Evolutionary conservation across 768 basidiomycete genomes (phyloP), one percentile per base, ranked within the genome.

Genomic region (Clavulina sp.): DNA sequence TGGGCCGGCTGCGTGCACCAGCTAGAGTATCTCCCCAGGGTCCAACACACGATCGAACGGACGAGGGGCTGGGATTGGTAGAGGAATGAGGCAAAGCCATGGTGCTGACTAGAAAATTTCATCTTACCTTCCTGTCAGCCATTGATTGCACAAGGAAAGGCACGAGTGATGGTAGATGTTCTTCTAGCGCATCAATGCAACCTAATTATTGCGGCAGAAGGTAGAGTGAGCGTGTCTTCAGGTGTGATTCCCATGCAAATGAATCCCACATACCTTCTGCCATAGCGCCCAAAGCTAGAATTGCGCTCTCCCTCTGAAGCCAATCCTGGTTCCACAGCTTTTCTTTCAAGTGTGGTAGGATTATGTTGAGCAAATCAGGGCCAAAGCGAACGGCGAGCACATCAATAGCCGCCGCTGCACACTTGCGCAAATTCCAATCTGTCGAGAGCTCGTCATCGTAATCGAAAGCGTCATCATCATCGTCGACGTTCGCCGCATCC

Each of bases 11-110:
- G 80, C n/a, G 85, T 87, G 59, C 84, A 88, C 95, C 95, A 99
- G 61, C 84, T 88, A 30, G 93, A 88, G 66, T 99, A 99, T 48
- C 95, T 81, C 16, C 95, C 93, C n/a, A 99, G 73, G 0, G 93
- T 96, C 95, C 95, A 99, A 64, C 95, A 99, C 16, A 92, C 89
- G 60, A 99, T 99, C 2, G 95, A 96, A 52, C 95, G 81, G 5
- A 99, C 87, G 36, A 97, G 81, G 19, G 95, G 93, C 33, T 51
- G 6, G 5, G 43, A n/a, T n/a, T 36, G 4, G 23, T 18, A 4
- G 16, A 40, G 21, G 2, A 33, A 41, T 4, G 16, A 2, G 50
- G 28, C 18, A 18, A 9, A 49, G 5, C 47, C 28, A 49, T 32
- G n/a, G n/a, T 13, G 32, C n/a, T 49, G 56, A 54, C 9, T 3